Evolutionary conservation across 352 stramenopile species (phyloP), one percentile per base, ranked within the genome.

Genomic region (Phytophthora citricola): DNA sequence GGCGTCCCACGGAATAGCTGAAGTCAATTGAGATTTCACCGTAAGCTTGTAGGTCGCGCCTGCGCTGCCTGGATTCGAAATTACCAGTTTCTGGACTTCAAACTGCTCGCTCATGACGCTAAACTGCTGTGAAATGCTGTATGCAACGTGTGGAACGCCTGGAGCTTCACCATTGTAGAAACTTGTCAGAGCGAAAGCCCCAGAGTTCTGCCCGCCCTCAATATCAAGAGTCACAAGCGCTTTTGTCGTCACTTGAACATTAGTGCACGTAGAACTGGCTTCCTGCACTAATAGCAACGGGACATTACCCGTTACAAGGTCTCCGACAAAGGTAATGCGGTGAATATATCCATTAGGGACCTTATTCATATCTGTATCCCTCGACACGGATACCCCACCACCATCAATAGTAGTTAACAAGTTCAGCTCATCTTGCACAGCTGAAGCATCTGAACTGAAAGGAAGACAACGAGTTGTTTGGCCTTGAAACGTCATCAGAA

Each of bases 81-180:
- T 72, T 0, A 73, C 63, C 6, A 95, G 63, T 17, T 82, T 74
- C 46, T 94, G 79, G 10, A 93, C 59, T 45, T 91, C 83, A 59
- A 92, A 90, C 47, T 86, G 79, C 51, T 93, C 84, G 22, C 75
- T 75, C 67, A 88, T 75, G 5, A 95, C 80, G 15, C 68, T 81
- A 44, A 94, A 95, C 8, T 87, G 55, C 29, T 92, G 87, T 2
- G 69, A 75, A 12, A 95, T 71, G 11, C 24, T 73, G 45, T 93
- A 94, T 11, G 79, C 83, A 10, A 88, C 52, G 31, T 87, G 81
- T 7, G 52, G 27, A 1, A 59, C 50, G 0, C 60, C 66, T 12
- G 85, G 69, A 10, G 61, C 56, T 49, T 93, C 87, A 12, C 87
- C 85, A 48, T 74, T 44, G 51, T 94, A 93, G 26, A 71, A 38